These are phyloP conservation scores for Schizochytrium sp. DNA, from an alignment of 108 stramenopile species.

Conservation along the genomic window DNA sequence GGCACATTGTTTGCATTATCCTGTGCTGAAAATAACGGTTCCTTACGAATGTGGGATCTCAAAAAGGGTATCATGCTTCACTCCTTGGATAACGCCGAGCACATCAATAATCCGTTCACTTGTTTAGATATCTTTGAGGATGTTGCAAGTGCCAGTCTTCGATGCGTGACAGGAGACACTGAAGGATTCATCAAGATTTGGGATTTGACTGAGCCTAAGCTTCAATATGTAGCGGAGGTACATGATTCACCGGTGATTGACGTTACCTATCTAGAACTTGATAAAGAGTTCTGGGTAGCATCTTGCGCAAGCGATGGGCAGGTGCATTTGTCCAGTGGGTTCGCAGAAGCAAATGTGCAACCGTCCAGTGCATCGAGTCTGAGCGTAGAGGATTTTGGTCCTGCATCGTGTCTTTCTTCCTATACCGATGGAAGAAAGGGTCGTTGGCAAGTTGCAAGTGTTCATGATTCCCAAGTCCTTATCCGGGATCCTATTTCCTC, in stretches of 20 bases:
- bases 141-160: background rate
- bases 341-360: background rate
- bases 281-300: conserved; percentile 5
- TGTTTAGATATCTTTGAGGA: background rate
- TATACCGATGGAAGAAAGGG: conserved; percentile 5
- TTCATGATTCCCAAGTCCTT: background rate
- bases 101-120: conserved; percentile 25
- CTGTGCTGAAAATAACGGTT: background rate
- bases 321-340: background rate
- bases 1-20: background rate
- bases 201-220: background rate
- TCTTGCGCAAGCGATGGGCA: background rate
- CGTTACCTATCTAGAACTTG: background rate
- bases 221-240: background rate
- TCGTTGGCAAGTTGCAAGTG: background rate
- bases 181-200: conserved; percentile 29
- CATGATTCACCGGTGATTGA: background rate
- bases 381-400: background rate
- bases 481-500: background rate
- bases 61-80: background rate
- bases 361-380: background rate
- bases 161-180: conserved; percentile 21
- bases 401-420: background rate
- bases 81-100: background rate
- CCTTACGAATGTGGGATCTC: conserved; percentile 7